Evolutionary conservation across 306 rosid genomes (phyloP).

Genomic region (Castanopsis chinensis): DNA sequence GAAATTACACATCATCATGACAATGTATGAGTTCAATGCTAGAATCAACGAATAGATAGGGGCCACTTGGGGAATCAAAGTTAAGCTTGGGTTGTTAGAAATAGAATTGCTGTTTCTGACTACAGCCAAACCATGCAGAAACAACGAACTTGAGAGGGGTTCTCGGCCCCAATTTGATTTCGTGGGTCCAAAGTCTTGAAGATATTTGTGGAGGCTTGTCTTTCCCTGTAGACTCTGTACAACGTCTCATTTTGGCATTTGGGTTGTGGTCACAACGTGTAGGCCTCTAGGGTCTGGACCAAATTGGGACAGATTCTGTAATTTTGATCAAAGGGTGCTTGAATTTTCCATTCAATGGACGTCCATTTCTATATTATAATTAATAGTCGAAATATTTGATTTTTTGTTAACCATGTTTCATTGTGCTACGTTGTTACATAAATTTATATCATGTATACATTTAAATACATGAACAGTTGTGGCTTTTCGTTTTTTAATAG

Average conservation of each 20-base stretch:
- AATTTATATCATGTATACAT: too few species aligned
- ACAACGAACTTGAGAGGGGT: neutral
- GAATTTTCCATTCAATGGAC: neutral
- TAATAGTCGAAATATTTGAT: too few species aligned
- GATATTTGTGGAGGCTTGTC: neutral
- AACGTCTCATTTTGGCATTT: neutral
- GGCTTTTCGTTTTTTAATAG: too few species aligned
- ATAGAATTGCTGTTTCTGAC: constrained; percentile 3
- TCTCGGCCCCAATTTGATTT: constrained; percentile 30
- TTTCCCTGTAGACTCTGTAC: neutral
- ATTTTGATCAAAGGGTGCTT: neutral
- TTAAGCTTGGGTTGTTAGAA: neutral
- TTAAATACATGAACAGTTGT: too few species aligned
- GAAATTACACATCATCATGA: constrained; percentile 25
- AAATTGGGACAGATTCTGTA: neutral
- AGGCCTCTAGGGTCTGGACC: neutral
- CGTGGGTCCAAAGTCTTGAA: constrained; percentile 15
- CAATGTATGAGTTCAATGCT: neutral
- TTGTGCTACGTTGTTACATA: too few species aligned
- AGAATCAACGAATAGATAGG: neutral
- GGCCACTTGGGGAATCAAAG: neutral
- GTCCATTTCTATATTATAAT: too few species aligned
- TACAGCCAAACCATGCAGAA: neutral
- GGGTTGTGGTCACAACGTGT: neutral
- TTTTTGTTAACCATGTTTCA: too few species aligned